Conservation (phyloP, 176 grass and related monocot species). For the Carex kokanica region DNA sequence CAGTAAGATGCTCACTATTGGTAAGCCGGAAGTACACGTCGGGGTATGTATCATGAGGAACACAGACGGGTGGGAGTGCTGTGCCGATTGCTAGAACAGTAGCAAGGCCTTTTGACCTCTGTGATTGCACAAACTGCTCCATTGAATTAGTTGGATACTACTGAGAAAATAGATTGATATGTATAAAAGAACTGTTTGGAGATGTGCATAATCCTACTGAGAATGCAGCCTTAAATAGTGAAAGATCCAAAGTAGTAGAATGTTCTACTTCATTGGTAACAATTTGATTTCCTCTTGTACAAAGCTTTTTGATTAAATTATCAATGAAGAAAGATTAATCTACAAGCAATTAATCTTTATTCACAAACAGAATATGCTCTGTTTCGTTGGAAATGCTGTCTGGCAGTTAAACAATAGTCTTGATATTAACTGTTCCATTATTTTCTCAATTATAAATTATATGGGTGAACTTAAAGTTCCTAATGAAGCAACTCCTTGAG, state of each 20-base stretch:
- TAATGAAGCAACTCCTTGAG: too few relatives aligned
- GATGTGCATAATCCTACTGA: not conserved
- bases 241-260: not conserved
- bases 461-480: too few relatives aligned
- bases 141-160: not conserved
- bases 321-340: too few relatives aligned
- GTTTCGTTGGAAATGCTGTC: too few relatives aligned
- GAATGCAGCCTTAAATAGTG: not conserved
- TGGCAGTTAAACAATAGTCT: too few relatives aligned
- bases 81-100: conserved; percentile 16
- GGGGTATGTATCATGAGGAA: not conserved
- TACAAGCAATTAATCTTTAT: too few relatives aligned
- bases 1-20: not conserved
- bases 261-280: not conserved
- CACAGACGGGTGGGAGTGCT: not conserved
- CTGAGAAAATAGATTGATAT: not conserved
- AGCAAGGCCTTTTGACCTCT: not conserved
- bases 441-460: too few relatives aligned
- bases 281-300: too few relatives aligned
- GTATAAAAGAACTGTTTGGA: not conserved
- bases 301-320: too few relatives aligned
- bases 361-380: too few relatives aligned
- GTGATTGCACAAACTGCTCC: not conserved
- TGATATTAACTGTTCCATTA: too few relatives aligned
- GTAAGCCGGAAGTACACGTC: not conserved